Evolutionary conservation across 257 asterid genomes (phyloP).

Genomic region (Nicotiana paniculata): DNA sequence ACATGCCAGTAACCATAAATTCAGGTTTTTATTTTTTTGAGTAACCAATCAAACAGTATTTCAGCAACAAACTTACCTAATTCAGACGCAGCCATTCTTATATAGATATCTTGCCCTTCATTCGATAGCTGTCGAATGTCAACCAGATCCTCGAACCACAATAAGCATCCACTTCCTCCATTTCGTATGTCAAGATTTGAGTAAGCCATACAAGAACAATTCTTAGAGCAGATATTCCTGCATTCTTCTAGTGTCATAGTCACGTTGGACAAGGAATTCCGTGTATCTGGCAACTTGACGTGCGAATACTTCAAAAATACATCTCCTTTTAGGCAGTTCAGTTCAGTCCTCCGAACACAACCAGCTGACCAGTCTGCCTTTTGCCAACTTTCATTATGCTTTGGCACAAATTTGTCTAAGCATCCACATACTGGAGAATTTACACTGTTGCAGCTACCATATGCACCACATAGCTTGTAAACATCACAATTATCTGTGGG

Average conservation of each 20-base stretch:
- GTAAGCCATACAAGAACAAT: conserved; percentile 37
- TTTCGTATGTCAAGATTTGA: conserved; percentile 14
- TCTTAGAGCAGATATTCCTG: conserved; percentile 16
- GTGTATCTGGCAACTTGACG: conserved; percentile 28
- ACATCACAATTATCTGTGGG: conserved; percentile 32
- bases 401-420: conserved; percentile 26
- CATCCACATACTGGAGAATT: conserved; percentile 28
- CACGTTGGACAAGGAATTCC: not conserved
- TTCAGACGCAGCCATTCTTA: conserved; percentile 19
- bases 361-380: conserved; percentile 25
- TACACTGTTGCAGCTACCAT: conserved; percentile 24
- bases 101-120: conserved; percentile 23
- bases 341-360: conserved; percentile 17
- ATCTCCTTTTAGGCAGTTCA: conserved; percentile 23
- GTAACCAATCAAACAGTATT: not conserved
- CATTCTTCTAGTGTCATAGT: conserved; percentile 19
- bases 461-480: conserved; percentile 35
- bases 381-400: conserved; percentile 14
- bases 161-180: conserved; percentile 30
- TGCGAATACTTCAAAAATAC: conserved; percentile 16
- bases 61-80: not conserved
- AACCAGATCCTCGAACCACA: conserved; percentile 27
- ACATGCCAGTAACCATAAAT: not conserved
- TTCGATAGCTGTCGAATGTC: conserved; percentile 12
- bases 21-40: not conserved